A percentile compares a stretch with the other conserved stretches of the same genome.
Conservation (phyloP, 75 land plant genomes). For the Selaginella tamariscina region DNA sequence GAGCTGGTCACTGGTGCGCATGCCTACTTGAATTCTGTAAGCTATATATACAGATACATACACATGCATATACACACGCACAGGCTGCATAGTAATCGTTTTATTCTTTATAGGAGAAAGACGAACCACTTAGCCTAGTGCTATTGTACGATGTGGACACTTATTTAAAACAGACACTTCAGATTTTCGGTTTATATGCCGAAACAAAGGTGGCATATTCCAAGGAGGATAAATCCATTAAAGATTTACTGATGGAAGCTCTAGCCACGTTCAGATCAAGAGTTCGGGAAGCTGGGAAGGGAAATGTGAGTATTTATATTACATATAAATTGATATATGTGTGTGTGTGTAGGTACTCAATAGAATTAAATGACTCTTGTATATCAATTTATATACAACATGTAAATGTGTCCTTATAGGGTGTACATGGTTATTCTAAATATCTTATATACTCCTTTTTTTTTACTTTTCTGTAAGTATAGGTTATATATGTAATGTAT, state of each 20-base stretch:
- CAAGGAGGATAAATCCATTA: background rate
- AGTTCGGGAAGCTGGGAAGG: background rate
- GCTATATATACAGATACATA: constrained; percentile 15
- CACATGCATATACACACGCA: constrained; percentile 6
- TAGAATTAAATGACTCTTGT: too few species aligned
- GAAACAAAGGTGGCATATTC: background rate
- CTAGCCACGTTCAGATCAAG: background rate
- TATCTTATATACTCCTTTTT: too few species aligned
- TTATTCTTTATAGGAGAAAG: constrained; percentile 23
- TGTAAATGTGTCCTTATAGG: too few species aligned
- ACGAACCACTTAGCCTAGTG: constrained; percentile 16
- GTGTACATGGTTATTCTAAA: too few species aligned
- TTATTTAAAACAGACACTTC: background rate
- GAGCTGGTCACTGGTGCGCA: constrained; percentile 28
- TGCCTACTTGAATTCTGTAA: constrained; percentile 26
- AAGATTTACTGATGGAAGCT: background rate
- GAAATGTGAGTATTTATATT: background rate
- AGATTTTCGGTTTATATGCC: constrained; percentile 8
- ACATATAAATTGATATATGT: too few species aligned
- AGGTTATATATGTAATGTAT: background rate
- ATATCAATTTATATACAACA: too few species aligned
- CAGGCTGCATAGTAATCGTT: constrained; percentile 26
- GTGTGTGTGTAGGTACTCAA: too few species aligned
- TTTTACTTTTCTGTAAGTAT: background rate
- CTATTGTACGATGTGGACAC: background rate